Evolutionary conservation across 2,329 filamentous ascomycete species (phyloP).

Genomic region (Trichoderma atroviride): DNA sequence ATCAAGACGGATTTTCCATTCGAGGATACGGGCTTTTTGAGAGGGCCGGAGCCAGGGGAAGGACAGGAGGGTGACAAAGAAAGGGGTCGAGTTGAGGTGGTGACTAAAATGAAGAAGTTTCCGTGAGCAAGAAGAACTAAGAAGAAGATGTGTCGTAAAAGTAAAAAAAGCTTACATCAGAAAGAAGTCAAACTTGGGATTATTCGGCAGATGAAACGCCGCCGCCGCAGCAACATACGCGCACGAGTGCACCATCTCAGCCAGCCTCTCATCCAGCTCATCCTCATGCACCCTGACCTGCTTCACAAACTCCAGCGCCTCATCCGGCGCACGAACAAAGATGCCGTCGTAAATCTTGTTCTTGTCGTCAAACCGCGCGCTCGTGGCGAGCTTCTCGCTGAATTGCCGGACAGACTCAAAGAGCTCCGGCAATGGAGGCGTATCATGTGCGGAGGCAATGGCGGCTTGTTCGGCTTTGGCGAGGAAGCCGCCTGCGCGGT

Average conservation of each 20-base stretch:
- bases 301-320: conserved; percentile 63
- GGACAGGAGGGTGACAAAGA: conserved; percentile 70
- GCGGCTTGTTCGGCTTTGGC: conserved; percentile 53
- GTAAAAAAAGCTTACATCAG: conserved; percentile 49
- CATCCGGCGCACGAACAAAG: conserved; percentile 61
- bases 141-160: not conserved
- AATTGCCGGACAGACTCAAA: conserved; percentile 57
- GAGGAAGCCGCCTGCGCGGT: conserved; percentile 59
- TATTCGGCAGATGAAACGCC: conserved; percentile 65
- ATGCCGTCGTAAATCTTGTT: conserved; percentile 73
- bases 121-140: not conserved
- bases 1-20: conserved; percentile 80
- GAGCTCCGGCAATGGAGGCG: conserved; percentile 52
- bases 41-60: conserved; percentile 61
- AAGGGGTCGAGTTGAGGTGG: conserved; percentile 68
- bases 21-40: conserved; percentile 70
- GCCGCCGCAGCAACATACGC: conserved; percentile 55
- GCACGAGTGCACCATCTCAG: conserved; percentile 69
- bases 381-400: conserved; percentile 58
- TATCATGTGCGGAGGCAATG: conserved; percentile 28
- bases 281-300: conserved; percentile 60
- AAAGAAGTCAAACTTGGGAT: conserved; percentile 81
- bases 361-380: conserved; percentile 52
- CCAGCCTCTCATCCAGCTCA: conserved; percentile 57
- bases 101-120: conserved; percentile 53